Percentiles rank a stretch among this genome's conserved stretches.
Conservation (phyloP, 1,284 basidiomycete genomes). For the Xerocomus cyaneibrunnescens region DNA sequence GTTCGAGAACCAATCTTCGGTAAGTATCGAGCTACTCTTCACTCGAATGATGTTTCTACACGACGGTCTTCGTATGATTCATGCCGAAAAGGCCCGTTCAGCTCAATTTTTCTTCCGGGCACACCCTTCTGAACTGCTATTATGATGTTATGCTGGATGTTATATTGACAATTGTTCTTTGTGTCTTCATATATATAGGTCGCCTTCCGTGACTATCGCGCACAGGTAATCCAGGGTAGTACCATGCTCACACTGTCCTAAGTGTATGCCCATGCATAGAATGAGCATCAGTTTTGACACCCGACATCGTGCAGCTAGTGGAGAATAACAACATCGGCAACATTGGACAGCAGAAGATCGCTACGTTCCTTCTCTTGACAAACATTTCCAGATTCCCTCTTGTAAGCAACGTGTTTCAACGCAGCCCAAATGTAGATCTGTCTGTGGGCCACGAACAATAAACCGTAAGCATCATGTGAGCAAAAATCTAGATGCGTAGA, state of each 20-base stretch:
- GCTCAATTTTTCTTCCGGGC: constrained; percentile 71
- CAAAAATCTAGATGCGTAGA: too few relatives aligned
- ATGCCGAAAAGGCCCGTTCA: constrained; percentile 86
- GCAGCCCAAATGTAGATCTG: too few relatives aligned
- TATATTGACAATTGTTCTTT: background rate
- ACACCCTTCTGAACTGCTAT: constrained; percentile 59
- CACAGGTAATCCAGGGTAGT: background rate
- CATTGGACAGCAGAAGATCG: too few relatives aligned
- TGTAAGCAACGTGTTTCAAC: too few relatives aligned
- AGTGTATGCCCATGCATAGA: background rate
- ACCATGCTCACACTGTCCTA: background rate
- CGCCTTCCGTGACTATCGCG: background rate
- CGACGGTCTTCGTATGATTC: constrained; percentile 79
- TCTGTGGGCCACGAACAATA: too few relatives aligned
- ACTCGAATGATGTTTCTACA: constrained; percentile 58
- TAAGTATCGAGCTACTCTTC: background rate
- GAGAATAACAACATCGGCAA: too few relatives aligned
- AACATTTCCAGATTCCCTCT: too few relatives aligned
- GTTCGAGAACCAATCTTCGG: background rate
- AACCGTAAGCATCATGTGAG: too few relatives aligned
- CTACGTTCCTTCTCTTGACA: too few relatives aligned
- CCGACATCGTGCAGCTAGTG: too few relatives aligned
- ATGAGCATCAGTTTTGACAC: background rate
- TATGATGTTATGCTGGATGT: constrained; percentile 4
- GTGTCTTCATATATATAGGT: background rate